phyloP scores from a whole-genome alignment of 2,329 filamentous ascomycete genomes.

The Colletotrichum musae region DNA sequence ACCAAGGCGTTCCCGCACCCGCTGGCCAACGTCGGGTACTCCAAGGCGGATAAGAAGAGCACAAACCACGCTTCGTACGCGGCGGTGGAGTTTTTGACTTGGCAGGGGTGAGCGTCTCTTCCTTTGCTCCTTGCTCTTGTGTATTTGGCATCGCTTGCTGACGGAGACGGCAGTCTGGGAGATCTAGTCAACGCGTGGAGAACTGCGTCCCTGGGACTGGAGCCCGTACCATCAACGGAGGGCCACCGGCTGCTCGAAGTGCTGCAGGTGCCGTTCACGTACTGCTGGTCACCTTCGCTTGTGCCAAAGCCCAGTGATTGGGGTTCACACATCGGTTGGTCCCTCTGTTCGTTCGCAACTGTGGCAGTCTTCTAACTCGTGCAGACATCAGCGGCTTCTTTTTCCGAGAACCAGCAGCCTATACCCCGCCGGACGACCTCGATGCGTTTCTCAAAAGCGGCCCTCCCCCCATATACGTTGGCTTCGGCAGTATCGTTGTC shows the following conservation, averaged over 20 bases:
- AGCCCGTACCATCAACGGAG: constrained; percentile 78
- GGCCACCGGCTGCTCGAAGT: constrained; percentile 80
- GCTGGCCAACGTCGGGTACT: constrained; percentile 77
- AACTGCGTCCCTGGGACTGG: constrained; percentile 74
- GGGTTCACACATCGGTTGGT: constrained; percentile 69
- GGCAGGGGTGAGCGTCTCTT: constrained; percentile 69
- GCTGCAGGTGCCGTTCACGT: constrained; percentile 80
- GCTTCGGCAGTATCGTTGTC: constrained; percentile 34
- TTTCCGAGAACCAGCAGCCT: constrained; percentile 71
- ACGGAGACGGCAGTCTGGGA: constrained; percentile 60
- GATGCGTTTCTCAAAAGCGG: constrained; percentile 69
- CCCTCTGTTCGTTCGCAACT: constrained; percentile 57
- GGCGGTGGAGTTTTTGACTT: constrained; percentile 82
- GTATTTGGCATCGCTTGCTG: background rate
- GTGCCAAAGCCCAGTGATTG: constrained; percentile 78
- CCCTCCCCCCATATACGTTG: constrained; percentile 55
- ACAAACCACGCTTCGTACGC: constrained; percentile 81
- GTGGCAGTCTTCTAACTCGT: background rate
- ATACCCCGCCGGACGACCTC: constrained; percentile 68
- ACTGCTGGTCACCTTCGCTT: constrained; percentile 81
- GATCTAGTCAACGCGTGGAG: constrained; percentile 91
- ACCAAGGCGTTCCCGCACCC: constrained; percentile 82
- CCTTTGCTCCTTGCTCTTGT: background rate
- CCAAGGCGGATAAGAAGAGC: constrained; percentile 62
- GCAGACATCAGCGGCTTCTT: constrained; percentile 73